Conservation (phyloP, 1,284 basidiomycete genomes). For the Papiliotrema flavescens region DNA sequence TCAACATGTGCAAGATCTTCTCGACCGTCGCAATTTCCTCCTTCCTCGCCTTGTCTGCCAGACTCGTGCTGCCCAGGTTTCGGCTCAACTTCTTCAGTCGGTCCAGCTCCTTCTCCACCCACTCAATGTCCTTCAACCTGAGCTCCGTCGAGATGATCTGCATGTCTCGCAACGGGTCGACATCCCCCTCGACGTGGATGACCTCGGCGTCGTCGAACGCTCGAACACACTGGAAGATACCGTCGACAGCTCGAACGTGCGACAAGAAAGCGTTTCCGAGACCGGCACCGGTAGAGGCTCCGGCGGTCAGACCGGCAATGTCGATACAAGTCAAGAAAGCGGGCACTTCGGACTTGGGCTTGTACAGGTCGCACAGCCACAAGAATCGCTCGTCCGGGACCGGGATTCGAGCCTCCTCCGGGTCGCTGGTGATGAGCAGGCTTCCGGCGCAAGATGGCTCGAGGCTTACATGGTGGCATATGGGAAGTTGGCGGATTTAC, state of each 20-base stretch:
- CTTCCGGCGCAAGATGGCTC: neutral
- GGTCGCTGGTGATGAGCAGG: slow-evolving; percentile 26
- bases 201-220: slow-evolving; percentile 99
- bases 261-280: slow-evolving; percentile 97
- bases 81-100: slow-evolving; percentile 62
- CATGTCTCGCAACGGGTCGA: slow-evolving; percentile 95
- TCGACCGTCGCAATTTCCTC: slow-evolving; percentile 89
- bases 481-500: slow-evolving; percentile 96
- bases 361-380: slow-evolving; percentile 89
- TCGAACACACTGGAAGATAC: slow-evolving; percentile 98
- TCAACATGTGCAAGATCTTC: slow-evolving; percentile 76
- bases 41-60: slow-evolving; percentile 94
- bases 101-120: slow-evolving; percentile 91
- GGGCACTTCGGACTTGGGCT: slow-evolving; percentile 81
- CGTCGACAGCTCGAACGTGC: slow-evolving; percentile 96
- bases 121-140: slow-evolving; percentile 96
- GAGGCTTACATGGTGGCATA: slow-evolving; percentile 76
- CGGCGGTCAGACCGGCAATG: slow-evolving; percentile 95
- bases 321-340: slow-evolving; percentile 98
- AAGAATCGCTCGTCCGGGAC: slow-evolving; percentile 95
- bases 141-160: slow-evolving; percentile 93
- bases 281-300: slow-evolving; percentile 96
- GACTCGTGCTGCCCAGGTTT: slow-evolving; percentile 65
- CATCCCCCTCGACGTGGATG: slow-evolving; percentile 98
- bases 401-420: slow-evolving; percentile 86